These are phyloP conservation scores for Suhomyces yuchorum DNA, from an alignment of 1,139 yeast genomes.

Conservation along the genomic window DNA sequence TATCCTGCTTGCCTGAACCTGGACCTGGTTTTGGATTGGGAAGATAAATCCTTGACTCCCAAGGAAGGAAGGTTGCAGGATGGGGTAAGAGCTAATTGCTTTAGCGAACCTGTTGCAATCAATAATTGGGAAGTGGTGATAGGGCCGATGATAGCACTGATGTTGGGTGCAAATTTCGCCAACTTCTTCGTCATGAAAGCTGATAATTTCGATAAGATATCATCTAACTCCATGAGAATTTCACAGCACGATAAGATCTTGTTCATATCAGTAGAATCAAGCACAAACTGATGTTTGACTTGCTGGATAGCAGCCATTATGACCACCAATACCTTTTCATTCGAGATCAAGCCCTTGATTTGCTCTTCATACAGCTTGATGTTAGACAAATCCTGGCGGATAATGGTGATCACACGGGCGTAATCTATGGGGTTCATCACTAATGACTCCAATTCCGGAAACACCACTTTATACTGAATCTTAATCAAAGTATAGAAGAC, in stretches of 20 bases:
- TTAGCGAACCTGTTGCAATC: constrained; percentile 70
- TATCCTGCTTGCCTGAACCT: constrained; percentile 67
- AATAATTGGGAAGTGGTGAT: constrained; percentile 74
- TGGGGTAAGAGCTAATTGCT: constrained; percentile 70
- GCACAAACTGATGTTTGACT: constrained; percentile 22
- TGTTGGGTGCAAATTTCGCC: constrained; percentile 73
- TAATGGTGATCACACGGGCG: constrained; percentile 51
- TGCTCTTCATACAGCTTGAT: constrained; percentile 36
- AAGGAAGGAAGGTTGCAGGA: constrained; percentile 81
- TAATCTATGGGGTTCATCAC: constrained; percentile 68
- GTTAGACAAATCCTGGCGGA: constrained; percentile 53
- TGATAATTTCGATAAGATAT: constrained; percentile 47
- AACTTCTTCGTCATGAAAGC: constrained; percentile 60
- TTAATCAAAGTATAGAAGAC: constrained; percentile 54
- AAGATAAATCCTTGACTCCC: constrained; percentile 63
- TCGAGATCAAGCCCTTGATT: constrained; percentile 47
- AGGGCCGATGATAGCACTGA: constrained; percentile 72
- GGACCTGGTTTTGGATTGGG: constrained; percentile 25
- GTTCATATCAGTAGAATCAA: constrained; percentile 40
- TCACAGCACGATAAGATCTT: constrained; percentile 50
- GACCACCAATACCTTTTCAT: constrained; percentile 70
- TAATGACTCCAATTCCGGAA: constrained; percentile 70
- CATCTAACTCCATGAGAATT: constrained; percentile 48
- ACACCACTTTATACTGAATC: constrained; percentile 58
- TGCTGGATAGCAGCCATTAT: constrained; percentile 68